These are phyloP conservation scores for Diaporthe batatas DNA, from an alignment of 2,329 filamentous ascomycete genomes.

Conservation along the genomic window DNA sequence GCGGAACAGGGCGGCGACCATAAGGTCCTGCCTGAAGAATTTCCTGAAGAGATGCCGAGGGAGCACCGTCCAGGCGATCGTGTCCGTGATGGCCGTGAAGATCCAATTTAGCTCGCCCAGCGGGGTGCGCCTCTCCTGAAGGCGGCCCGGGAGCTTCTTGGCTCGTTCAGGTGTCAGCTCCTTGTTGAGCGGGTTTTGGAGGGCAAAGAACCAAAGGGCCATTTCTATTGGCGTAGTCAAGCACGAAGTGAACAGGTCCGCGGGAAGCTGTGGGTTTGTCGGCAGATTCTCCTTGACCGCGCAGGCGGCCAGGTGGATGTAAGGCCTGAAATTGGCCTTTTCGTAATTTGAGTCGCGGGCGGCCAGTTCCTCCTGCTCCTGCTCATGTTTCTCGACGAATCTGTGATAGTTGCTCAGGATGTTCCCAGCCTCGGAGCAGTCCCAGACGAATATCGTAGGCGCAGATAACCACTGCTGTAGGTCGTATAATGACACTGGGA, in stretches of 20 bases:
- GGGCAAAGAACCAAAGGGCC: conserved; percentile 94
- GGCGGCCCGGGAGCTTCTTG: conserved; percentile 87
- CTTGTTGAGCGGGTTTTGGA: conserved; percentile 82
- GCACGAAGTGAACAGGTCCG: conserved; percentile 95
- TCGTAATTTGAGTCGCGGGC: conserved; percentile 85
- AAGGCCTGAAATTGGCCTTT: conserved; percentile 77
- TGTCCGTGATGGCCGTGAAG: conserved; percentile 98
- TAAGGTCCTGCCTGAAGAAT: conserved; percentile 95
- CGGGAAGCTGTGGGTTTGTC: conserved; percentile 92
- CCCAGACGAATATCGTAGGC: conserved; percentile 96
- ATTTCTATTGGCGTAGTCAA: conserved; percentile 98
- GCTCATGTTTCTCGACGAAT: conserved; percentile 94
- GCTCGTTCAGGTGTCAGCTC: conserved; percentile 84
- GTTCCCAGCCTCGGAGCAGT: conserved; percentile 96
- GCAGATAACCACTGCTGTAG: conserved; percentile 96
- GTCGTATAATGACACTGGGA: conserved; percentile 95
- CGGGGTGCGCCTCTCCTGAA: conserved; percentile 93
- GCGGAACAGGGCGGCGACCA: conserved; percentile 97
- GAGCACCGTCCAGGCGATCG: conserved; percentile 97
- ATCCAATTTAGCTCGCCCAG: conserved; percentile 99
- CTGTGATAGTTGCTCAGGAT: conserved; percentile 95
- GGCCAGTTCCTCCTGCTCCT: conserved; percentile 83
- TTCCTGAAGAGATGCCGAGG: conserved; percentile 94
- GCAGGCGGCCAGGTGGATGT: conserved; percentile 94
- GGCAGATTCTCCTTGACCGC: conserved; percentile 91